phyloP scores from a whole-genome alignment of 441 rosid genomes.

The California macrophylla region DNA sequence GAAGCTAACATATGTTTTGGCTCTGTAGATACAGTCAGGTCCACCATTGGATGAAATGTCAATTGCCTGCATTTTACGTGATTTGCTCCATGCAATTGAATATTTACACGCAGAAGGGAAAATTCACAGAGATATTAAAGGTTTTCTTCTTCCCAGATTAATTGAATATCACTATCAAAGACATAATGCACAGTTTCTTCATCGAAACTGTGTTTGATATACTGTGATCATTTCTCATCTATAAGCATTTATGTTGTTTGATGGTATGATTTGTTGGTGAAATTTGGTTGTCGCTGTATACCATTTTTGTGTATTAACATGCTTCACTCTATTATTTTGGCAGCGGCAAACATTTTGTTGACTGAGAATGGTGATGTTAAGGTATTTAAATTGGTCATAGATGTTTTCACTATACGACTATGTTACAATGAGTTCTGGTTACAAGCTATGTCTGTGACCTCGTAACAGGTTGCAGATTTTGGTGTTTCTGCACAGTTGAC shows the following conservation, averaged over 20 bases:
- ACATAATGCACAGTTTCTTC: neutral
- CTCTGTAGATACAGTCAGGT: slow-evolving; percentile 82
- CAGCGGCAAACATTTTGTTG: slow-evolving; percentile 95
- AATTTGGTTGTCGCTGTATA: slow-evolving; percentile 13
- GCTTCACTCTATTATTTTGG: slow-evolving; percentile 20
- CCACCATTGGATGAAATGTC: slow-evolving; percentile 88
- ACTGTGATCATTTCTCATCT: neutral
- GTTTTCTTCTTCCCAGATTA: slow-evolving; percentile 23
- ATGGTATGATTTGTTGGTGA: slow-evolving; percentile 6
- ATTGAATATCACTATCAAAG: neutral
- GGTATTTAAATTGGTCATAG: slow-evolving; percentile 35
- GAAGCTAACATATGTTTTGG: slow-evolving; percentile 5
- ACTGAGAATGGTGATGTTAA: slow-evolving; percentile 96
- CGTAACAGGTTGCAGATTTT: slow-evolving; percentile 90
- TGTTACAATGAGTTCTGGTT: slow-evolving; percentile 14
- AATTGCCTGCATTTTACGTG: slow-evolving; percentile 81
- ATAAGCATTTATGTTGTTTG: neutral
- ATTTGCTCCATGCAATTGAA: slow-evolving; percentile 92
- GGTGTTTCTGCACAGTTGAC: slow-evolving; percentile 98
- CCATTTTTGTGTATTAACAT: slow-evolving; percentile 11
- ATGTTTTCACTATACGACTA: slow-evolving; percentile 5
- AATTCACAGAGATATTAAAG: slow-evolving; percentile 98
- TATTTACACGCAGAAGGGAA: slow-evolving; percentile 90
- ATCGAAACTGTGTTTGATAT: neutral
- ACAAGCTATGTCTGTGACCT: slow-evolving; percentile 18